phyloP scores from a whole-genome alignment of 2,329 filamentous ascomycete genomes.

The Ambrosiella cleistominuta region DNA sequence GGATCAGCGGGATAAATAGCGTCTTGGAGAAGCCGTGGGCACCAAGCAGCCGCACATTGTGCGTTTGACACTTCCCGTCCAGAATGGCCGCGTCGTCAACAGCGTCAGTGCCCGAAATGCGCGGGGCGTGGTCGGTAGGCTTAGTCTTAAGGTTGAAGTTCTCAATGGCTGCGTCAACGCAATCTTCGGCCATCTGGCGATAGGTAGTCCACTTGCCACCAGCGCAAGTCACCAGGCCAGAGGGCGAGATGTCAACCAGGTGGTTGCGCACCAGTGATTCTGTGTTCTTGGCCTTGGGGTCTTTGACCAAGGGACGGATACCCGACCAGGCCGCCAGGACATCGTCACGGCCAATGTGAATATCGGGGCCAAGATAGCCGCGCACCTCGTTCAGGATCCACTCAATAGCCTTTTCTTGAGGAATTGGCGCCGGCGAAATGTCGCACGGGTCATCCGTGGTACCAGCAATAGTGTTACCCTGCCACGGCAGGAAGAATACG shows the following conservation, averaged over 20 bases:
- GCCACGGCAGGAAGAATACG: slow-evolving; percentile 87
- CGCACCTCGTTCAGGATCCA: slow-evolving; percentile 78
- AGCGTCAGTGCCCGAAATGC: slow-evolving; percentile 50
- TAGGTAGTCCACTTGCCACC: slow-evolving; percentile 91
- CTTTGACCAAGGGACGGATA: slow-evolving; percentile 70
- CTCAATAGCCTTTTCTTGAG: slow-evolving; percentile 67
- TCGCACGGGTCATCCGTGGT: slow-evolving; percentile 65
- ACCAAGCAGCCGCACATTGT: slow-evolving; percentile 63
- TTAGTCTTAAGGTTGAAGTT: slow-evolving; percentile 45
- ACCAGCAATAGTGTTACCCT: slow-evolving; percentile 80
- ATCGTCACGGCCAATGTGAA: slow-evolving; percentile 68
- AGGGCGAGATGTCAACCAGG: slow-evolving; percentile 60
- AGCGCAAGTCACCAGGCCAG: slow-evolving; percentile 67
- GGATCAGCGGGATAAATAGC: slow-evolving; percentile 86
- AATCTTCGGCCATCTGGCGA: slow-evolving; percentile 82
- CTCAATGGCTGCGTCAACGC: slow-evolving; percentile 61
- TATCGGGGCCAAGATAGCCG: slow-evolving; percentile 66
- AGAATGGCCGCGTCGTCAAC: slow-evolving; percentile 51
- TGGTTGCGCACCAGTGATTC: slow-evolving; percentile 80
- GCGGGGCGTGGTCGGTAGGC: slow-evolving; percentile 40
- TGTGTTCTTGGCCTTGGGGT: slow-evolving; percentile 71
- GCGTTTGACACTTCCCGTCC: slow-evolving; percentile 60
- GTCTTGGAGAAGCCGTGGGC: slow-evolving; percentile 77
- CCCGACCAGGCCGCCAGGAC: slow-evolving; percentile 85
- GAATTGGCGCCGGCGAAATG: slow-evolving; percentile 56